A percentile compares a stretch with the other conserved stretches of the same genome.
These are phyloP conservation scores for Tulasnella sp. DNA, from an alignment of 768 basidiomycete species.

Conservation along the genomic window DNA sequence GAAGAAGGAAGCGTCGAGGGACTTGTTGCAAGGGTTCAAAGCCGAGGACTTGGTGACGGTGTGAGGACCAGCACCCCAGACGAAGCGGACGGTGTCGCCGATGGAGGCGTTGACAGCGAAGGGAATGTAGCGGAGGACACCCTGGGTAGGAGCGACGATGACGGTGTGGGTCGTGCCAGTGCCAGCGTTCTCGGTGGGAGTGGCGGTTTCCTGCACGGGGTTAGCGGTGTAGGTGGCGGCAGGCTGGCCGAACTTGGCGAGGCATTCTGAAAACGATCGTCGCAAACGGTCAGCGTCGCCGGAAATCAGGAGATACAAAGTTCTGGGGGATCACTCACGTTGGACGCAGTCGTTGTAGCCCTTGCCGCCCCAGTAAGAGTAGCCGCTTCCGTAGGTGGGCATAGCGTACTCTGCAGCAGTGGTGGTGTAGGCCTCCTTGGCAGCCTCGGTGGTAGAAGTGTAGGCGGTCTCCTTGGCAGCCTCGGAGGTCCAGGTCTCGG, in stretches of 20 bases:
- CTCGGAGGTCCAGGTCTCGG: slow-evolving; percentile 26
- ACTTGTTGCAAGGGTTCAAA: slow-evolving; percentile 70
- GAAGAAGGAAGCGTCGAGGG: slow-evolving; percentile 51
- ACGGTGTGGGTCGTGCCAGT: slow-evolving; percentile 64
- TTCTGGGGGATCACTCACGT: slow-evolving; percentile 46
- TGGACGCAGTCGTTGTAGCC: slow-evolving; percentile 67
- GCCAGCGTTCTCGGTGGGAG: slow-evolving; percentile 39
- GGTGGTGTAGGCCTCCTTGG: slow-evolving; percentile 3
- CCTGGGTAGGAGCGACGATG: slow-evolving; percentile 72
- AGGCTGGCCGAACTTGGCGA: slow-evolving; percentile 47
- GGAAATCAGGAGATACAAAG: background rate
- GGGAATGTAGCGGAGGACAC: slow-evolving; percentile 67
- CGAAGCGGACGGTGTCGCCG: slow-evolving; percentile 71
- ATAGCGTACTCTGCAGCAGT: slow-evolving; percentile 19
- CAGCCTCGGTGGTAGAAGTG: slow-evolving; percentile 10
- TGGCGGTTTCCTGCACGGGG: slow-evolving; percentile 30
- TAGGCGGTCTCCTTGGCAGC: background rate
- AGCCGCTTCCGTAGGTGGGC: slow-evolving; percentile 28
- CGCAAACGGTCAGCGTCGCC: slow-evolving; percentile 18
- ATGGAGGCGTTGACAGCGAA: slow-evolving; percentile 71
- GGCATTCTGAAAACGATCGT: slow-evolving; percentile 50
- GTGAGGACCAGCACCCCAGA: slow-evolving; percentile 76
- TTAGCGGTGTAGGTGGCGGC: slow-evolving; percentile 36
- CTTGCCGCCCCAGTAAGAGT: slow-evolving; percentile 34
- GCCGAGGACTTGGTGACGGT: slow-evolving; percentile 76